Evolutionary conservation across 2,329 filamentous ascomycete species (phyloP).

Genomic region (Onygena corvina): DNA sequence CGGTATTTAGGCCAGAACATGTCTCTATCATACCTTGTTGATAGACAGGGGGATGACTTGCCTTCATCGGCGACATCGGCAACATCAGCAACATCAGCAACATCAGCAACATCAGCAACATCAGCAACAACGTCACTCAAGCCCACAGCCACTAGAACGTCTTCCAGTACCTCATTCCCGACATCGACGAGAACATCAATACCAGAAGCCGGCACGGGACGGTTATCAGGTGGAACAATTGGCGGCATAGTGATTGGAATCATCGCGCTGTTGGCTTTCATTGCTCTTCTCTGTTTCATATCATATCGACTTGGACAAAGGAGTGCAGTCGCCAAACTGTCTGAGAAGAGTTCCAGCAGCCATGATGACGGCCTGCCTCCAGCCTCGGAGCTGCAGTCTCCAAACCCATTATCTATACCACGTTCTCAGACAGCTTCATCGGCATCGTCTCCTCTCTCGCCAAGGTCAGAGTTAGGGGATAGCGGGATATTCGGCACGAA

Average conservation of each 20-base stretch:
- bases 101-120: too few species aligned
- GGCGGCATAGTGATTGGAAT: not conserved
- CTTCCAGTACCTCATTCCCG: not conserved
- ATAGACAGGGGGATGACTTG: slow-evolving; percentile 6
- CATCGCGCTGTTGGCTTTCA: not conserved
- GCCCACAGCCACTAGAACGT: not conserved
- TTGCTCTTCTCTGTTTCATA: not conserved
- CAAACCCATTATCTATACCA: not conserved
- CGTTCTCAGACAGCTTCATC: not conserved
- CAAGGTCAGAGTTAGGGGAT: not conserved
- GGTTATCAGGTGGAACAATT: not conserved
- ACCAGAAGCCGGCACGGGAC: not conserved
- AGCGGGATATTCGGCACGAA: not conserved
- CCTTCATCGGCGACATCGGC: not conserved
- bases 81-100: not conserved
- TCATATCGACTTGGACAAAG: not conserved
- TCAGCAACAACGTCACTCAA: too few species aligned
- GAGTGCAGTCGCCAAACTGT: not conserved
- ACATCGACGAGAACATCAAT: not conserved
- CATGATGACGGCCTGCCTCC: not conserved
- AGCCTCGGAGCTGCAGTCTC: not conserved
- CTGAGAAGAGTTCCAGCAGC: not conserved
- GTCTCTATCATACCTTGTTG: slow-evolving; percentile 6
- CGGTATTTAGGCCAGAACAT: slow-evolving; percentile 6
- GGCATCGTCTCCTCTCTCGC: not conserved